Evolutionary conservation across 768 basidiomycete genomes (phyloP).

Genomic region (Rhizopogon vesiculosus): DNA sequence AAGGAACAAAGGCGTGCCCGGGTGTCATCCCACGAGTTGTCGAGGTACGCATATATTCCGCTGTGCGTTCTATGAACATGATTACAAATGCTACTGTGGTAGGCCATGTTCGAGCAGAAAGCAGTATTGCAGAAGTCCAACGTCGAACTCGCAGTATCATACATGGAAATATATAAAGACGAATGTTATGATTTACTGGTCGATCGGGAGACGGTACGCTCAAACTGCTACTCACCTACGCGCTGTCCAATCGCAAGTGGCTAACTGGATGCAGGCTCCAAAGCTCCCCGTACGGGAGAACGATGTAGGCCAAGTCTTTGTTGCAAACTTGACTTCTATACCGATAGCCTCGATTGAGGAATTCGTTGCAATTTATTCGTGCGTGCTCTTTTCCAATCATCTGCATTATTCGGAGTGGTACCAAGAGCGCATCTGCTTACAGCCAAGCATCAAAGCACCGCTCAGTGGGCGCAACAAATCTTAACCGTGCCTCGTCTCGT

Average conservation of each 20-base stretch:
- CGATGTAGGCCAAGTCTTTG: slow-evolving; percentile 46
- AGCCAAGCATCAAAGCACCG: slow-evolving; percentile 73
- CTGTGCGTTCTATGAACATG: background rate
- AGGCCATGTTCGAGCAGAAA: slow-evolving; percentile 59
- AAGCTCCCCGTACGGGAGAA: slow-evolving; percentile 57
- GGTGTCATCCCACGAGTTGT: slow-evolving; percentile 85
- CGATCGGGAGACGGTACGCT: slow-evolving; percentile 57
- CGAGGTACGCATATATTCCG: slow-evolving; percentile 38
- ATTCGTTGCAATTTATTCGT: slow-evolving; percentile 45
- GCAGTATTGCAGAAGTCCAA: slow-evolving; percentile 32
- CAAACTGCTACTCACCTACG: background rate
- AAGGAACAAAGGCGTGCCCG: slow-evolving; percentile 67
- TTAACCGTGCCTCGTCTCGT: slow-evolving; percentile 82
- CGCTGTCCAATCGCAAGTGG: background rate
- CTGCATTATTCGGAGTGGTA: background rate
- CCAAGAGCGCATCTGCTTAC: background rate
- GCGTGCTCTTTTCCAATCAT: slow-evolving; percentile 12
- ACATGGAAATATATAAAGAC: slow-evolving; percentile 91
- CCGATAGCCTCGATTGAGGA: slow-evolving; percentile 39
- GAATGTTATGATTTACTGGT: slow-evolving; percentile 87
- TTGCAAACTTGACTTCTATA: slow-evolving; percentile 43
- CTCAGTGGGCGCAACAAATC: slow-evolving; percentile 80
- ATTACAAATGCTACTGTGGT: background rate
- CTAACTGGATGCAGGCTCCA: slow-evolving; percentile 31
- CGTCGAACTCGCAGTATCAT: slow-evolving; percentile 55